These are phyloP conservation scores for Calycina herbarum DNA, from an alignment of 2,329 filamentous ascomycete genomes.

Conservation along the genomic window DNA sequence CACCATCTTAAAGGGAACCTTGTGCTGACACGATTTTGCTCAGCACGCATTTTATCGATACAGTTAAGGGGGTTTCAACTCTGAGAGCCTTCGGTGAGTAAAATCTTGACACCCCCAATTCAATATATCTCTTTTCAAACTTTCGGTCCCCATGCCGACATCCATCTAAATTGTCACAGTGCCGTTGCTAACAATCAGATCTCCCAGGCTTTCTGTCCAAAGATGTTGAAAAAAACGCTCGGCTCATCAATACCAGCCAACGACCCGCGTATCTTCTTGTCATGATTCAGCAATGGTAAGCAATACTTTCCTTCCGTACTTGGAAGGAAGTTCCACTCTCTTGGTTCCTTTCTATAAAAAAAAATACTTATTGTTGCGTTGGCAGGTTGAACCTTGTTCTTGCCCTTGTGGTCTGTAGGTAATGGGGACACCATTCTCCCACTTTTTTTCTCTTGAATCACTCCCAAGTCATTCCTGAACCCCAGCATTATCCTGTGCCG, in stretches of 20 bases:
- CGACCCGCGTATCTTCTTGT: conserved; percentile 57
- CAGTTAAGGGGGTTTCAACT: conserved; percentile 14
- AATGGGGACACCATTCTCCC: no score
- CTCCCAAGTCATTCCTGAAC: no score
- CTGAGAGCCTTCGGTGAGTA: conserved; percentile 15
- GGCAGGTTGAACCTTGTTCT: conserved; percentile 47
- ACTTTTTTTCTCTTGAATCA: no score
- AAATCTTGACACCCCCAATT: no score
- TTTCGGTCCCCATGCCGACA: no score
- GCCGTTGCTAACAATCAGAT: background rate
- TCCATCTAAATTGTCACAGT: no score
- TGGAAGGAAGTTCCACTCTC: conserved; percentile 8
- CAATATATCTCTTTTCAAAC: no score
- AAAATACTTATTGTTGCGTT: conserved; percentile 47
- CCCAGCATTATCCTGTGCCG: no score
- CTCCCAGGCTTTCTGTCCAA: conserved; percentile 14
- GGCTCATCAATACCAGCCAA: conserved; percentile 53
- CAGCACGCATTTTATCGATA: conserved; percentile 20
- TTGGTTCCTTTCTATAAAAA: conserved; percentile 53
- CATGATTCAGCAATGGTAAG: conserved; percentile 58
- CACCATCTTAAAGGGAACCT: background rate
- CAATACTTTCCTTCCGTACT: no score
- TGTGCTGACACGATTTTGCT: background rate
- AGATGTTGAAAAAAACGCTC: conserved; percentile 45
- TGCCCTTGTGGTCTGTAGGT: conserved; percentile 42